Base-by-base conservation (phyloP, 2,329 filamentous ascomycete genomes). In the Exophiala alcalophila region DNA sequence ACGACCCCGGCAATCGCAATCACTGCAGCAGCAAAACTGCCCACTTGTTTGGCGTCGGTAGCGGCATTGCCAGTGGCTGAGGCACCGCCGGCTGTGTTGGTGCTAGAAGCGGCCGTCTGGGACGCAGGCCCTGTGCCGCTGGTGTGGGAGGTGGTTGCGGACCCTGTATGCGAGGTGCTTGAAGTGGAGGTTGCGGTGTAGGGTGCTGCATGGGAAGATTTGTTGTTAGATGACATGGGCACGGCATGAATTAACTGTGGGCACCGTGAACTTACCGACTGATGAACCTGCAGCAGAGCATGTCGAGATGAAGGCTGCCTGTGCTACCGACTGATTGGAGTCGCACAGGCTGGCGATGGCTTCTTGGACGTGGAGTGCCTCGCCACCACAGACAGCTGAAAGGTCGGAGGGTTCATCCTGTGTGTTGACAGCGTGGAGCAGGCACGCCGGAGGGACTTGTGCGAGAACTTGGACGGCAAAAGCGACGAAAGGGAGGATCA, bases 401-500 rank as follows among this genome's bases (percentile, higher is more conserved):
- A 70, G 50, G 45, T 71, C 61, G 25, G 59, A 56, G 5, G 67
- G 67, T 43, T 65, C 54, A 36, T 56, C 23, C 39, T 65, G 56
- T 30, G 60, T 57, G 47, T 72, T 72, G 52, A 77, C 64, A 25
- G 69, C 72, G 28, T 62, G 64, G 30, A 77, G 62, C 31, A 77
- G 62, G 59, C 74, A 77, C 40, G 69, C 70, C 19, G 72, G 72
- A 31, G 73, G 67, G 37, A 63, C 64, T 44, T 33, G 67, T 55
- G 74, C 59, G 44, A 74, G 54, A 44, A 69, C 65, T 41, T 72
- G 49, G 44, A 38, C 28, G 18, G 39, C 59, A 26, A 65, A 63
- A 58, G 70, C 70, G 40, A 61, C 50, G 59, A 68, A 63, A 50
- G 71, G 60, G 69, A 76, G 74, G 39, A 50, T 62, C 60, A 54